Evolutionary conservation across 139 green algal species (phyloP), one percentile per base, ranked within the genome.

Genomic region (Zygnema cylindricum): DNA sequence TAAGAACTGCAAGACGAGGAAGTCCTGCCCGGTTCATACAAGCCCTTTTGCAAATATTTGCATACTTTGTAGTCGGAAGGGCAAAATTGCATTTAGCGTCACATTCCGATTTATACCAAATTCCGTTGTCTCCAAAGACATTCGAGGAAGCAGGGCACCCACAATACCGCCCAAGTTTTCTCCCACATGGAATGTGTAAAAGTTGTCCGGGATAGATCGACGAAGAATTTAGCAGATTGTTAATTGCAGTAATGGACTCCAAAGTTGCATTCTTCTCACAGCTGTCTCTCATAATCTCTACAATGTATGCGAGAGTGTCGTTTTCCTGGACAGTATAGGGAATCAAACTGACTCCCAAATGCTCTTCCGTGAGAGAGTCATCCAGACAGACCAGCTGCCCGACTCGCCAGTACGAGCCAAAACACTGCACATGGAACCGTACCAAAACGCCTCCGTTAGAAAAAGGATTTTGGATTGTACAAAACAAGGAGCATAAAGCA

Each of bases 41-140:
- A 30, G 69, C 83, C 1, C 32, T 11, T 22, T 57, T 36, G 69
- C 83, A 88, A 76, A 35, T 40, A 69, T 39, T 85, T 57, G 69
- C 81, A 39, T 21, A 41, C 42, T 1, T 23, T 38, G 39, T 36
- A 25, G 55, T 55, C 7, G 83, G 83, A 22, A 43, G 38, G 25
- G 83, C 83, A 21, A 82, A 88, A 69, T 88, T 88, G 83, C 83
- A 88, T 22, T 75, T 21, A 35, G 83, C 83, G 83, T 88, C 83
- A 69, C 83, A 88, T 43, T 85, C 43, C 22, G 83, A 88, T 25
- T 32, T n/a, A 69, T 88, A 88, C 69, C 33, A 77, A 23, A 71
- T 32, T 38, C 55, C 54, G 83, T 88, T 69, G 35, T 43, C 69
- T 11, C 83, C 83, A 69, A 73, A 88, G 42, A 88, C 83, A 7